These are phyloP conservation scores for Heteromeles arbutifolia DNA, from an alignment of 306 rosid species.

Conservation along the genomic window DNA sequence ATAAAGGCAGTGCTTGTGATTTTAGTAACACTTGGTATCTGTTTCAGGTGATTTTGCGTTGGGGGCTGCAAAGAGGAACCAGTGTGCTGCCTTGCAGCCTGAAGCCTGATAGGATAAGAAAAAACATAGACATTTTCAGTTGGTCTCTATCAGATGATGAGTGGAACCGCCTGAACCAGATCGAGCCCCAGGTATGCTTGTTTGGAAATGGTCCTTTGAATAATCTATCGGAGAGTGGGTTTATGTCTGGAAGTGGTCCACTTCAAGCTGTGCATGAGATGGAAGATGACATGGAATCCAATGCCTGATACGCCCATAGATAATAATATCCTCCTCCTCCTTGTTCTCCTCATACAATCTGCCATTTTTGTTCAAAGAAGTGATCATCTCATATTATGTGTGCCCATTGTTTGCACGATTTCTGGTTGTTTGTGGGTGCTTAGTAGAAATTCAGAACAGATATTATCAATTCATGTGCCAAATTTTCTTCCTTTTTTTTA, in stretches of 20 bases:
- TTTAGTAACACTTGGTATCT: not conserved
- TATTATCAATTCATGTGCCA: slow-evolving; percentile 1
- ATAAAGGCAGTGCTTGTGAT: not conserved
- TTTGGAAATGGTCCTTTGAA: slow-evolving; percentile 39
- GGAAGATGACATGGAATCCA: slow-evolving; percentile 42
- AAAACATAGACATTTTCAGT: slow-evolving; percentile 33
- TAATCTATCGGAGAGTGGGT: slow-evolving; percentile 27
- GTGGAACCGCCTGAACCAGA: slow-evolving; percentile 35
- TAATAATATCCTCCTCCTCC: not conserved
- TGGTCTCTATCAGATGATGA: slow-evolving; percentile 42
- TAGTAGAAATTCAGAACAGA: slow-evolving; percentile 15
- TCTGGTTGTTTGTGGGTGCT: slow-evolving; percentile 21
- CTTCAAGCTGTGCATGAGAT: slow-evolving; percentile 40
- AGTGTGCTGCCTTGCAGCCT: slow-evolving; percentile 38
- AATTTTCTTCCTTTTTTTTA: not conserved
- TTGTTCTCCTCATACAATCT: not conserved
- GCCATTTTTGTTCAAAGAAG: slow-evolving; percentile 15
- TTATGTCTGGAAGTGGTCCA: slow-evolving; percentile 35
- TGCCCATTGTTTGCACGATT: slow-evolving; percentile 14
- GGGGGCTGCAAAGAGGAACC: slow-evolving; percentile 48
- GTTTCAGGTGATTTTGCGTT: slow-evolving; percentile 25
- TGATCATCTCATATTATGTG: slow-evolving; percentile 9
- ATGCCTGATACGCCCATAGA: slow-evolving; percentile 4
- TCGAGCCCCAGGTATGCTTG: slow-evolving; percentile 44
- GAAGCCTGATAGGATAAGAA: slow-evolving; percentile 29